A percentile compares a stretch with the other conserved stretches of the same genome.
phyloP scores from a whole-genome alignment of 1,139 yeast species.

The Saccharomyces pastorianus region DNA sequence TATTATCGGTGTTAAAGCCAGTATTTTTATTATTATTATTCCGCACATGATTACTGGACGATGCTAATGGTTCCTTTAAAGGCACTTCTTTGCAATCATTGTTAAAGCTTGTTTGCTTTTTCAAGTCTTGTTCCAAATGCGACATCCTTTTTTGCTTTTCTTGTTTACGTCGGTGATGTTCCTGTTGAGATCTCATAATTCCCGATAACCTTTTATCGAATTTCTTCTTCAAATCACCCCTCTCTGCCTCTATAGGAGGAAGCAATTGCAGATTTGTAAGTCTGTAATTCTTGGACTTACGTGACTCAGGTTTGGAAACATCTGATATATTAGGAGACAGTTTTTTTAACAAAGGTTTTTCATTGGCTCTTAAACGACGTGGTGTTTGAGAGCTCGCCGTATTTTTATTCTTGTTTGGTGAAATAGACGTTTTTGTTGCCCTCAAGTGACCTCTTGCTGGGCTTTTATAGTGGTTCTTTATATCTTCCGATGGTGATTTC shows the following conservation, averaged over 20 bases:
- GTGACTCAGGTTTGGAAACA: not conserved
- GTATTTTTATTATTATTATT: constrained; percentile 2
- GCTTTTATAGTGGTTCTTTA: not conserved
- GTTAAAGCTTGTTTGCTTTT: constrained; percentile 18
- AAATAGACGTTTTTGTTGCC: not conserved
- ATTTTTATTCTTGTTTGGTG: not conserved
- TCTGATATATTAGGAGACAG: not conserved
- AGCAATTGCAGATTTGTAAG: constrained; percentile 26
- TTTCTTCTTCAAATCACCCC: constrained; percentile 25
- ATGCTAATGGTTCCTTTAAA: not conserved
- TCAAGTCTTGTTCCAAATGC: constrained; percentile 23
- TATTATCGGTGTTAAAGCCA: constrained; percentile 1
- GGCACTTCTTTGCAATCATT: constrained; percentile 12
- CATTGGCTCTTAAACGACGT: not conserved
- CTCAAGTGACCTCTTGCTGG: not conserved
- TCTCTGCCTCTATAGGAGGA: constrained; percentile 21
- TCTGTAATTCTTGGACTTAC: constrained; percentile 11
- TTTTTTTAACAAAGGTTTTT: not conserved
- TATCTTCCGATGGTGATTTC: not conserved
- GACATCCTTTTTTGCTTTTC: constrained; percentile 25
- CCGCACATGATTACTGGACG: not conserved
- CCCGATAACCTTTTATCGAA: constrained; percentile 28
- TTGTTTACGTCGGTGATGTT: constrained; percentile 22
- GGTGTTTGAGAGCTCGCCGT: not conserved
- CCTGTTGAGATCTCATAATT: constrained; percentile 29